phyloP scores from a whole-genome alignment of 2,329 filamentous ascomycete species.

The Hypoxylon sp. region DNA sequence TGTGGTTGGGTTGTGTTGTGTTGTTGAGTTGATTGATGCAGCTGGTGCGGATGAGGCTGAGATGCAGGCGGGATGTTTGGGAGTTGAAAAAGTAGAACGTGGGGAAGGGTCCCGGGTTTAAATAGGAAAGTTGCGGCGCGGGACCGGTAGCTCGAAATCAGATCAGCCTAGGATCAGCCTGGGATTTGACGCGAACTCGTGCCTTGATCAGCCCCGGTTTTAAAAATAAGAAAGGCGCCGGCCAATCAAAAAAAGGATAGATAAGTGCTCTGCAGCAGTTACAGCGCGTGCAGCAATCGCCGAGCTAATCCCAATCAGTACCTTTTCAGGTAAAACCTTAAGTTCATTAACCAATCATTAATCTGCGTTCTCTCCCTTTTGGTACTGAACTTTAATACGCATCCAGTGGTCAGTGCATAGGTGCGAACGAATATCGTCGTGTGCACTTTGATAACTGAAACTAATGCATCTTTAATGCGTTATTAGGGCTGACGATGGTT shows the following conservation, averaged over 20 bases:
- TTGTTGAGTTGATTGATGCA: conserved; percentile 29
- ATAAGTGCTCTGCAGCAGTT: conserved; percentile 11
- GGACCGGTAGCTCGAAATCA: conserved; percentile 49
- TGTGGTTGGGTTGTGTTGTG: conserved; percentile 17
- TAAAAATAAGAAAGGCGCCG: conserved; percentile 20
- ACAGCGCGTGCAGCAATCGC: conserved; percentile 7
- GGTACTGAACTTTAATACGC: no score
- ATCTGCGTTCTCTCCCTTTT: conserved; percentile 30
- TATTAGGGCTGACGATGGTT: conserved; percentile 2
- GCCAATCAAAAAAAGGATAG: conserved; percentile 37
- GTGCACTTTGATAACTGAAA: conserved; percentile 2
- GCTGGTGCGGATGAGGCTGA: conserved; percentile 44
- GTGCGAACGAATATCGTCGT: not conserved
- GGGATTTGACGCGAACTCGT: conserved; percentile 35
- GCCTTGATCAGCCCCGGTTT: conserved; percentile 36
- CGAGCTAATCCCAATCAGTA: conserved; percentile 24
- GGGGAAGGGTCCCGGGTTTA: conserved; percentile 48
- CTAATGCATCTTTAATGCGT: not conserved
- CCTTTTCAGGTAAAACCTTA: conserved; percentile 27
- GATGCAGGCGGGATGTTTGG: conserved; percentile 30
- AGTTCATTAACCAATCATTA: conserved; percentile 46
- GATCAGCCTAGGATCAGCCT: conserved; percentile 54
- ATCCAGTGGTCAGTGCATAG: no score
- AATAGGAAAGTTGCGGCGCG: conserved; percentile 43
- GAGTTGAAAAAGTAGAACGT: conserved; percentile 40